Conservation (phyloP, 2,329 filamentous ascomycete species). For the Monilinia fructicola region DNA sequence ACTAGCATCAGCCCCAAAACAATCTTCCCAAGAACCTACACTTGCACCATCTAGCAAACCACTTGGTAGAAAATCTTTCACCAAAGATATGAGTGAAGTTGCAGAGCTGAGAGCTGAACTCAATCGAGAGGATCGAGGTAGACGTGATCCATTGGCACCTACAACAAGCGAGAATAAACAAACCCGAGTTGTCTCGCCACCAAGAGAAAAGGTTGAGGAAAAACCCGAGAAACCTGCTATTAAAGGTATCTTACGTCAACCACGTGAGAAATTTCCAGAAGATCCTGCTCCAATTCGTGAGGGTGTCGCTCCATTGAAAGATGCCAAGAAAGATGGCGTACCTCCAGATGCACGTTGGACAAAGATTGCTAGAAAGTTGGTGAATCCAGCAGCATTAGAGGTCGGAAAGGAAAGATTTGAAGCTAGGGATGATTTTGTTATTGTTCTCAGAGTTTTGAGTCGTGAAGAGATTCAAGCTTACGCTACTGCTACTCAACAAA, state of each 20-base stretch:
- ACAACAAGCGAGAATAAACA: conserved; percentile 30
- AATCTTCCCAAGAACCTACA: conserved; percentile 22
- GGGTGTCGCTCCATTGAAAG: conserved; percentile 91
- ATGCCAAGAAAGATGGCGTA: conserved; percentile 74
- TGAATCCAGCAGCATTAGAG: conserved; percentile 85
- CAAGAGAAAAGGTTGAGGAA: conserved; percentile 59
- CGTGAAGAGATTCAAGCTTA: conserved; percentile 90
- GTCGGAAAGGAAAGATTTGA: conserved; percentile 89
- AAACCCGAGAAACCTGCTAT: conserved; percentile 54
- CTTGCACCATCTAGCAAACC: conserved; percentile 23
- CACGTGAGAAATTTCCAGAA: conserved; percentile 81
- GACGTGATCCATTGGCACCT: conserved; percentile 31
- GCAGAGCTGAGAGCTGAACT: conserved; percentile 35
- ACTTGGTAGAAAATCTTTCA: conserved; percentile 29
- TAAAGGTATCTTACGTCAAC: conserved; percentile 83
- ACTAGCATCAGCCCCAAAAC: conserved; percentile 17
- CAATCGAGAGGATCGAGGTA: conserved; percentile 29
- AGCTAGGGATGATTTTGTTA: conserved; percentile 89
- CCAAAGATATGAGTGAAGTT: conserved; percentile 33
- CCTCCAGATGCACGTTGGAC: conserved; percentile 85
- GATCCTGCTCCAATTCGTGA: conserved; percentile 80
- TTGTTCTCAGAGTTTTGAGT: conserved; percentile 82
- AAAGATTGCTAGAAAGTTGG: conserved; percentile 82
- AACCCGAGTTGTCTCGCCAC: conserved; percentile 69
- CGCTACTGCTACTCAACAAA: conserved; percentile 74